Evolutionary conservation across 306 rosid species (phyloP).

Genomic region (Corylus americana): DNA sequence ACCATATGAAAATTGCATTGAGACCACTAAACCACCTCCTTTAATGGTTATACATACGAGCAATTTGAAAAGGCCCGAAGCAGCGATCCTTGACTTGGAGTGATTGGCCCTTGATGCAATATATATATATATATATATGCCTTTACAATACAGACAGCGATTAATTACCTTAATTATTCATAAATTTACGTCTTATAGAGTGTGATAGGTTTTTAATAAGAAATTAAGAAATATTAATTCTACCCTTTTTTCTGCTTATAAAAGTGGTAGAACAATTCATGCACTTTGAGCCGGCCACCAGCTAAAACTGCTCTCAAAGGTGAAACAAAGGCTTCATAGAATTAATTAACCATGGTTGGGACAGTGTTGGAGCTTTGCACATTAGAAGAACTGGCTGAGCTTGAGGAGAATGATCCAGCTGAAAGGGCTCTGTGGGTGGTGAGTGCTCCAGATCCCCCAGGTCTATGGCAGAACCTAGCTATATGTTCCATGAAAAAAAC

Average conservation of each 20-base stretch:
- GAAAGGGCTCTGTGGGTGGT: constrained; percentile 46
- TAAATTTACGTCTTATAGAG: neutral
- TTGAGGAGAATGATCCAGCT: constrained; percentile 24
- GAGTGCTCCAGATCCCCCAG: constrained; percentile 49
- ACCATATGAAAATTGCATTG: no score
- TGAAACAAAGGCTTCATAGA: constrained; percentile 48
- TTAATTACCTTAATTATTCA: no score
- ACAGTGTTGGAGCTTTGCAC: constrained; percentile 13
- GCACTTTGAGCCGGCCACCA: neutral
- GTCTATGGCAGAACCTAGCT: constrained; percentile 14
- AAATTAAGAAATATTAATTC: neutral
- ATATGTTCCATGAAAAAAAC: constrained; percentile 25
- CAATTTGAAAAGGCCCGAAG: no score
- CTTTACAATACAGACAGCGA: no score
- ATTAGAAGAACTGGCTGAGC: constrained; percentile 25
- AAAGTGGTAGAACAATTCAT: neutral
- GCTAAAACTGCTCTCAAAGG: constrained; percentile 9
- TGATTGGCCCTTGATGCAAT: no score
- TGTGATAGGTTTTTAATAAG: neutral
- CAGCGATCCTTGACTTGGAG: no score
- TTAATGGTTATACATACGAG: no score
- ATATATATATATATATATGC: no score
- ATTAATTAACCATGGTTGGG: constrained; percentile 36
- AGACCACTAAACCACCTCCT: no score
- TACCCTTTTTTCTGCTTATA: neutral